Evolutionary conservation across 805 yeast species (phyloP).

Genomic region (Isabelozyma heimii): DNA sequence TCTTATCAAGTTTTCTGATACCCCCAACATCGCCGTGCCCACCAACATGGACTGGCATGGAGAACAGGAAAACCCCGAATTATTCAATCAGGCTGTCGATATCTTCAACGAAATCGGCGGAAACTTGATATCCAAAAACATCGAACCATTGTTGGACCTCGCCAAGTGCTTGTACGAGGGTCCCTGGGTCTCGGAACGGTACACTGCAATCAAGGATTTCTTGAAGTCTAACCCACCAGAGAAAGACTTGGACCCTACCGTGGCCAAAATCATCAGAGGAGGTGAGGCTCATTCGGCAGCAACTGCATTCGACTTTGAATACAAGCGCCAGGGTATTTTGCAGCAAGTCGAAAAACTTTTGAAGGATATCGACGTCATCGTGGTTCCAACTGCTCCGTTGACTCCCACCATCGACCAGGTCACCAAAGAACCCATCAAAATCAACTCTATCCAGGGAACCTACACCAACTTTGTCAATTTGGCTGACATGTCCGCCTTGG

Average conservation of each 20-base stretch:
- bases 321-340: slow-evolving; percentile 77
- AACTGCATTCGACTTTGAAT: slow-evolving; percentile 81
- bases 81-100: slow-evolving; percentile 63
- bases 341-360: slow-evolving; percentile 59
- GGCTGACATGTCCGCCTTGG: slow-evolving; percentile 89
- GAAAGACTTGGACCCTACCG: slow-evolving; percentile 80
- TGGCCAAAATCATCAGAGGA: slow-evolving; percentile 66
- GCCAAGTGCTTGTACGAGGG: slow-evolving; percentile 94
- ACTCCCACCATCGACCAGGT: slow-evolving; percentile 80
- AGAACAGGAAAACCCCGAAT: slow-evolving; percentile 70
- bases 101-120: slow-evolving; percentile 43
- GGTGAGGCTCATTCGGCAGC: slow-evolving; percentile 81
- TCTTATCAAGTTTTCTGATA: slow-evolving; percentile 51
- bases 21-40: slow-evolving; percentile 78
- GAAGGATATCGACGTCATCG: slow-evolving; percentile 63
- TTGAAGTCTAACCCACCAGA: slow-evolving; percentile 68
- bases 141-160: slow-evolving; percentile 70
- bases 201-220: slow-evolving; percentile 75
- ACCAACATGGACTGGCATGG: slow-evolving; percentile 72
- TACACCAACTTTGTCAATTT: slow-evolving; percentile 96
- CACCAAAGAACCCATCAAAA: slow-evolving; percentile 69
- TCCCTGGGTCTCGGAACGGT: slow-evolving; percentile 98
- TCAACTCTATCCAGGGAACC: slow-evolving; percentile 94
- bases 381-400: slow-evolving; percentile 93
- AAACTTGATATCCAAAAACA: slow-evolving; percentile 60